Base-by-base conservation (phyloP, 768 basidiomycete species). In the Calocybe gangraenosa region DNA sequence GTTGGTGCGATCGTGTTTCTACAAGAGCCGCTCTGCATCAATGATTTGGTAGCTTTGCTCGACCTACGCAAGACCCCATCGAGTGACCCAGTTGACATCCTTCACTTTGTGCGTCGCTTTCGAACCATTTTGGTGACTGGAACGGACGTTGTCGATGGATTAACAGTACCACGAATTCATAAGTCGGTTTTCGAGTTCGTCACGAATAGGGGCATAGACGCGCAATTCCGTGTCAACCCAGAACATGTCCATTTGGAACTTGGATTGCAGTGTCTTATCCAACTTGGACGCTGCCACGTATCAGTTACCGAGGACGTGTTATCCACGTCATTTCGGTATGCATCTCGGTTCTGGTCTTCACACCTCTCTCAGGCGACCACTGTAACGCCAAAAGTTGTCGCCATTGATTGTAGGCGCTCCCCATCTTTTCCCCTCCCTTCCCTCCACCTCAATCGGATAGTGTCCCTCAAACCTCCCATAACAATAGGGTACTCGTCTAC, bases 181-280 rank as follows among this genome's bases (percentile, higher is more conserved):
- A 49, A 46, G 42, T 56, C 54, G 21, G 50, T 56, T 19, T 46
- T 42, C 46, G 54, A 53, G 9, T 52, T 50, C 30, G 38, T 47
- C 38, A 53, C 51, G 14, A 49, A 40, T 21, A 11, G 37, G 17
- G 19, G 37, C 20, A 31, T 33, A 10, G 31, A 42, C 31, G 11
- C 37, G 8, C 31, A 13, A 2, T 45, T 41, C 15, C 43, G 34
- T 2, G 25, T 49, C 8, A 22, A 49, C n/a, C 25, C 18, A 8
- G 19, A 21, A 21, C 17, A 4, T 9, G 17, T 42, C 2, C 23
- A 49, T 23, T 23, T 20, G 25, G 48, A 49, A 18, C 18, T 49
- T 15, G 43, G 19, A 19, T 2, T 35, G 6, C 43, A 41, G 20
- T 49, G 43, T 30, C 32, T 49, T 15, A 32, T 19, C 14, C 34